Percentiles rank a stretch among this genome's conserved stretches.
These are phyloP conservation scores for Pelargonium citronellum DNA, from an alignment of 441 rosid species.

Conservation along the genomic window DNA sequence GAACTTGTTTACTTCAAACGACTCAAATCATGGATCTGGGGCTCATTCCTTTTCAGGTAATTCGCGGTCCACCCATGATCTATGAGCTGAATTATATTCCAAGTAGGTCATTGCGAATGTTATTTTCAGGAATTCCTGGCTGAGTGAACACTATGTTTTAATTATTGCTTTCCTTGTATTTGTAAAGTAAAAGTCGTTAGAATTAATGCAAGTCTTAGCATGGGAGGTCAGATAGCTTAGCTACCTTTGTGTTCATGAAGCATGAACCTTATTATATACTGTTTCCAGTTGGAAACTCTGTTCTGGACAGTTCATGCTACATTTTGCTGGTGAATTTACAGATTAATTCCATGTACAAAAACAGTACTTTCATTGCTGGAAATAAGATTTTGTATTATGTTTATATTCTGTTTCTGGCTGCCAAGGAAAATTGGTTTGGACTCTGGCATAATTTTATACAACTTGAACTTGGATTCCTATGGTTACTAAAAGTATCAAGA, in stretches of 20 bases:
- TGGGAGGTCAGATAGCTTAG: too few relatives aligned
- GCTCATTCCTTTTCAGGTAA: constrained; percentile 37
- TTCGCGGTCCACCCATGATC: constrained; percentile 34
- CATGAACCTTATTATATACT: not conserved
- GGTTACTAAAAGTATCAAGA: too few relatives aligned
- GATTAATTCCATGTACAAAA: not conserved
- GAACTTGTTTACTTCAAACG: constrained; percentile 22
- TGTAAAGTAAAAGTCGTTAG: not conserved
- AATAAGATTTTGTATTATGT: not conserved
- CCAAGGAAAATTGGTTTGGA: too few relatives aligned
- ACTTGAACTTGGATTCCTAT: too few relatives aligned
- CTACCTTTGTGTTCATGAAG: not conserved
- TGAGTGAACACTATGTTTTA: not conserved
- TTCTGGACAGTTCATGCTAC: not conserved
- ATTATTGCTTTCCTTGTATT: not conserved
- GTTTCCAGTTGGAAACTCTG: not conserved
- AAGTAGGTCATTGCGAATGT: too few relatives aligned
- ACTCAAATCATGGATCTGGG: constrained; percentile 29
- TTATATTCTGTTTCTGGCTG: not conserved
- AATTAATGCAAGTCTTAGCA: not conserved
- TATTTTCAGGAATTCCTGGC: not conserved
- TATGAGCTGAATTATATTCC: constrained; percentile 21
- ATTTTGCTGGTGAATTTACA: not conserved
- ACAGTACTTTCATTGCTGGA: not conserved
- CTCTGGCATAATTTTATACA: too few relatives aligned